Evolutionary conservation across 2,329 filamentous ascomycete species (phyloP), one percentile per base, ranked within the genome.

Genomic region (Epicoccum sorghinum): DNA sequence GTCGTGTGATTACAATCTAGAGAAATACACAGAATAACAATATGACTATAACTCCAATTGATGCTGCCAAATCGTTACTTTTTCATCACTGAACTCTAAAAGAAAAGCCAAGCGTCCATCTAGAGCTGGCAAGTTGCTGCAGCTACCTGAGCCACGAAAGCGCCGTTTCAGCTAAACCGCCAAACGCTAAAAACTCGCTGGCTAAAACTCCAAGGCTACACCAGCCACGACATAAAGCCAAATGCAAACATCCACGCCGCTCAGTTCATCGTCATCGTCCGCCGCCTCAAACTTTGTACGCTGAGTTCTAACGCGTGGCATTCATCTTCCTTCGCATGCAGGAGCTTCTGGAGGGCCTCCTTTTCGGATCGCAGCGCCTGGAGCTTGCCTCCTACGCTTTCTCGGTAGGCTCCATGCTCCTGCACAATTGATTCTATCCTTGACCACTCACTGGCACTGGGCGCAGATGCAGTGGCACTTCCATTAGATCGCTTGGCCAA

Each of bases 311-410:
- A 55, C 23, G 65, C 62, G 39, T 74, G 67, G 52, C 69, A 72
- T 27, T 75, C 74, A 49, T 77, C 75, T 57, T 78, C 75, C 59
- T 71, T 72, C 30, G 67, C 62, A 45, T 75, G 68, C 52, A 77
- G 53, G 39, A 76, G 73, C 52, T 59, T 72, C 60, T 75, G 73
- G 55, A 77, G 57, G 3, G 46, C 55, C 62, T 78, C 75, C 64
- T 77, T 77, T 59, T 78, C 75, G 3, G 66, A 70, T 33, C 75
- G 58, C n/a, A 78, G 59, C 14, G 67, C 65, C 57, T 76, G 74
- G 47, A 77, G 50, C 59, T 67, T 73, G 6, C 63, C 64, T 2
- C 72, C 75, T 32, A 74, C 66, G 45, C 62, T 67, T 63, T 77
- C 75, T 6, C 75, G 65, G 52, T 76, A 75, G 38, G 53, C 68